phyloP scores from a whole-genome alignment of 2,329 filamentous ascomycete genomes.

The Penicillium sp. region DNA sequence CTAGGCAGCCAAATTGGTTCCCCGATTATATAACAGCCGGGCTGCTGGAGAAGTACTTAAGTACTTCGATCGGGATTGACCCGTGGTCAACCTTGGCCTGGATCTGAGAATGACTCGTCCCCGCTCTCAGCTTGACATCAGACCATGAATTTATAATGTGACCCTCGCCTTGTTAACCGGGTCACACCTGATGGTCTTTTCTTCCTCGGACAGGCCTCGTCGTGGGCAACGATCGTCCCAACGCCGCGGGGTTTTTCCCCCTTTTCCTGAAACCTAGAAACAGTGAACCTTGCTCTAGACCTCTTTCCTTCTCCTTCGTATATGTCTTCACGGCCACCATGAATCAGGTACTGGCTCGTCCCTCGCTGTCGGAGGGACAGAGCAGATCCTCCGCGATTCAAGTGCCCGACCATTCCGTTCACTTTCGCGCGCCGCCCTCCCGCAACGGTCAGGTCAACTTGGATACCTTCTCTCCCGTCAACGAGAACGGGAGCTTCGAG shows the following conservation, averaged over 20 bases:
- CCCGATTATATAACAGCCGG: neutral
- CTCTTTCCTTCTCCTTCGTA: neutral
- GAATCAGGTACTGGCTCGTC: constrained; percentile 24
- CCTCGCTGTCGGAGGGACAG: constrained; percentile 24
- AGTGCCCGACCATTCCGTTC: constrained; percentile 25
- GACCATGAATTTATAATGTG: neutral
- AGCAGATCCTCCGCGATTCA: constrained; percentile 26
- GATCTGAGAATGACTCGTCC: neutral
- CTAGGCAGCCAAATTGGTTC: neutral
- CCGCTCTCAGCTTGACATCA: constrained; percentile 5
- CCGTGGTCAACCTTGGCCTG: neutral
- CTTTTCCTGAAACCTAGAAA: constrained; percentile 2
- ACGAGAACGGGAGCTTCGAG: constrained; percentile 92
- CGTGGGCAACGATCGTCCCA: constrained; percentile 14
- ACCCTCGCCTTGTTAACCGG: neutral
- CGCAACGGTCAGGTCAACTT: constrained; percentile 53
- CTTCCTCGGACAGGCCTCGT: neutral
- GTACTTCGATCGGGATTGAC: neutral
- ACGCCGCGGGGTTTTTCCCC: constrained; percentile 13
- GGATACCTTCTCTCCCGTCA: constrained; percentile 78
- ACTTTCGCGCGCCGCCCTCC: constrained; percentile 22
- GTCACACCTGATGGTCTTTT: neutral
- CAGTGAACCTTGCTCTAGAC: constrained; percentile 1
- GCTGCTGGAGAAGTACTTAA: neutral
- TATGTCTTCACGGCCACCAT: constrained; percentile 16